These are phyloP conservation scores for Ophiocordyceps polyrhachis-furcata DNA, from an alignment of 2,329 filamentous ascomycete genomes.

Conservation along the genomic window DNA sequence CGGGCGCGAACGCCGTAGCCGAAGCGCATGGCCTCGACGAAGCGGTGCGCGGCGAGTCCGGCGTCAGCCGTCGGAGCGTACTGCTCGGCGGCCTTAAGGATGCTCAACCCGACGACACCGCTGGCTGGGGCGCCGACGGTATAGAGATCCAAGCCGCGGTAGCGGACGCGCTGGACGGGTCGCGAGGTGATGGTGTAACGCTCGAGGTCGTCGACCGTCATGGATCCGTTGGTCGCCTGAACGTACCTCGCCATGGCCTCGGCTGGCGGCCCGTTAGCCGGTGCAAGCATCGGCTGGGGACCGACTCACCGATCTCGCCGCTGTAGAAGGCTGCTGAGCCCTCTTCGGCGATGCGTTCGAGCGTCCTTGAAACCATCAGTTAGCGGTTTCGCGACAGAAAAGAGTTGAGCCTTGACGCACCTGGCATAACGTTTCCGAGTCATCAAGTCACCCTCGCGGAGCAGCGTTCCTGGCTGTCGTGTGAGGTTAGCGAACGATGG, in stretches of 20 bases:
- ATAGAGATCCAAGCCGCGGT: conserved; percentile 52
- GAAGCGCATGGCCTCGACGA: conserved; percentile 80
- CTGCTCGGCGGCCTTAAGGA: conserved; percentile 68
- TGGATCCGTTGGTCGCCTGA: conserved; percentile 55
- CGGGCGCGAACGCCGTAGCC: conserved; percentile 64
- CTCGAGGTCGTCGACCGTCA: conserved; percentile 61
- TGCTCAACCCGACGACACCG: conserved; percentile 55
- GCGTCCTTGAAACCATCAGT: not conserved
- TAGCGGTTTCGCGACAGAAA: not conserved
- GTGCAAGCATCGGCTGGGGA: not conserved
- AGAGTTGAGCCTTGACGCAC: conserved; percentile 6
- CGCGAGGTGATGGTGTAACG: conserved; percentile 54
- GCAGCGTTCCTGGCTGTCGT: conserved; percentile 30
- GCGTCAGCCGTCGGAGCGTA: conserved; percentile 39
- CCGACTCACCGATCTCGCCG: conserved; percentile 36
- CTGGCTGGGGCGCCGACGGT: conserved; percentile 57
- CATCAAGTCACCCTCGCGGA: conserved; percentile 59
- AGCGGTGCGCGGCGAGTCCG: conserved; percentile 59
- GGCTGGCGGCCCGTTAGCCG: conserved; percentile 24
- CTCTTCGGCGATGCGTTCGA: conserved; percentile 49
- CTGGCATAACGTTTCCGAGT: conserved; percentile 61
- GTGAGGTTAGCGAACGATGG: conserved; percentile 1
- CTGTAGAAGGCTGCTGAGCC: conserved; percentile 60
- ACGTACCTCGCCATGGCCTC: conserved; percentile 54
- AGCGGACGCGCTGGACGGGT: conserved; percentile 42